Conservation (phyloP, 805 yeast species). For the Cyberlindnera maclurae region DNA sequence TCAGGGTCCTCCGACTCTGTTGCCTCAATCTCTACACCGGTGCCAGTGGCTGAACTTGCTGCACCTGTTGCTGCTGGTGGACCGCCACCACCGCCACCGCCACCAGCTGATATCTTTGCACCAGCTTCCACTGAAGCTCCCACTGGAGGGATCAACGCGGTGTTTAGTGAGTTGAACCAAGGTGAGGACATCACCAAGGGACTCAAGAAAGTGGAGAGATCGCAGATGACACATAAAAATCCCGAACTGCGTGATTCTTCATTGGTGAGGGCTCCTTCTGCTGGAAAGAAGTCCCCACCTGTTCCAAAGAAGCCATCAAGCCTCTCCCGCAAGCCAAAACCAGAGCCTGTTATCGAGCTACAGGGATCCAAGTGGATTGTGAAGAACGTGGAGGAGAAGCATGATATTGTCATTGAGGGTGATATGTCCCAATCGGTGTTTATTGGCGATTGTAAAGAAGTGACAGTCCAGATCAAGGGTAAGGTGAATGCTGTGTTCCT, state of each 20-base stretch:
- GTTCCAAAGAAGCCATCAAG: conserved; percentile 76
- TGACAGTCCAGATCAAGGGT: conserved; percentile 78
- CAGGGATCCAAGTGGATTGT: conserved; percentile 86
- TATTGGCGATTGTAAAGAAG: conserved; percentile 71
- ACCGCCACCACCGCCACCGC: conserved; percentile 97
- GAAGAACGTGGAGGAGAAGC: conserved; percentile 63
- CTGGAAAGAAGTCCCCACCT: conserved; percentile 47
- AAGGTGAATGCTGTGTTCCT: conserved; percentile 85
- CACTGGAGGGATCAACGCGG: conserved; percentile 58
- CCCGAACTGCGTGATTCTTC: conserved; percentile 65
- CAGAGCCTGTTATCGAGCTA: conserved; percentile 64
- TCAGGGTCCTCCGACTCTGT: conserved; percentile 30
- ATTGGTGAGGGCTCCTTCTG: conserved; percentile 31
- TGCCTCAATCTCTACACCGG: conserved; percentile 78
- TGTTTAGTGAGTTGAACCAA: conserved; percentile 81
- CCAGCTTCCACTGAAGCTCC: conserved; percentile 26
- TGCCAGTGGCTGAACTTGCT: conserved; percentile 60
- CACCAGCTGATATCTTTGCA: conserved; percentile 64
- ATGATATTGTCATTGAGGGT: conserved; percentile 65
- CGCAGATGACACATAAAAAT: conserved; percentile 91
- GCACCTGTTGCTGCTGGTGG: conserved; percentile 13
- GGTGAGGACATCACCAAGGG: conserved; percentile 83
- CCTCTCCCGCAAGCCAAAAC: conserved; percentile 43
- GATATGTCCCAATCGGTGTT: conserved; percentile 84
- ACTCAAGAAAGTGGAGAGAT: conserved; percentile 85